Percentiles rank a stretch among this genome's conserved stretches.
Evolutionary conservation across 1,284 basidiomycete species (phyloP).

Genomic region (Earliella scabrosa): DNA sequence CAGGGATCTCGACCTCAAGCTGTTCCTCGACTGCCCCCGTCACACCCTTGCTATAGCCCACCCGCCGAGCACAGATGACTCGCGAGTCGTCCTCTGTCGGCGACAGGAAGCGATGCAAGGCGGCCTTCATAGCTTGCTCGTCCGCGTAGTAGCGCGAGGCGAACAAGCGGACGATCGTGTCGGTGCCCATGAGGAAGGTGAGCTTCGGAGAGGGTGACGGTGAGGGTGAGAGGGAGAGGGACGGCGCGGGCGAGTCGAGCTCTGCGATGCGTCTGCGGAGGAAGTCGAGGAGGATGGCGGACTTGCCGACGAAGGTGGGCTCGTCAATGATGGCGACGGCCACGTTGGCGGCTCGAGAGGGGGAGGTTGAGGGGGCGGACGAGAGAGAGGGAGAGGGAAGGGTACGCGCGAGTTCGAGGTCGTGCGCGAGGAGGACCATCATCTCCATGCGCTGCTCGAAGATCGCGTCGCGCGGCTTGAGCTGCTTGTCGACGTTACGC

Average conservation of each 20-base stretch:
- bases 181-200: slow-evolving; percentile 65
- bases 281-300: slow-evolving; percentile 60
- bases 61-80: slow-evolving; percentile 75
- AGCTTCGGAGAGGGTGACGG: slow-evolving; percentile 19
- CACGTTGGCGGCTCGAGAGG: slow-evolving; percentile 49
- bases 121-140: slow-evolving; percentile 53
- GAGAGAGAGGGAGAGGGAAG: background rate
- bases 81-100: slow-evolving; percentile 62
- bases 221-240: too few species aligned
- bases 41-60: slow-evolving; percentile 23
- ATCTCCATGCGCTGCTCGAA: slow-evolving; percentile 80
- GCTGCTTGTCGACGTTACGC: slow-evolving; percentile 87
- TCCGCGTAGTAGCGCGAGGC: slow-evolving; percentile 79
- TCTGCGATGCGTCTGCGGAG: slow-evolving; percentile 41
- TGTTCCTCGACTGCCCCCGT: slow-evolving; percentile 31
- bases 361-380: background rate
- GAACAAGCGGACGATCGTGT: slow-evolving; percentile 89
- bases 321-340: slow-evolving; percentile 87
- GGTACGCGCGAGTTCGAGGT: slow-evolving; percentile 37
- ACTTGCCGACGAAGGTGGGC: slow-evolving; percentile 90
- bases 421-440: slow-evolving; percentile 72
- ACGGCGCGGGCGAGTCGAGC: too few species aligned
- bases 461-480: slow-evolving; percentile 75
- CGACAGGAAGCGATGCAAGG: slow-evolving; percentile 68
- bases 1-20: slow-evolving; percentile 37